A percentile compares a stretch with the other conserved stretches of the same genome.
Evolutionary conservation across 2,329 filamentous ascomycete genomes (phyloP).

Genomic region (Knoxdaviesia proteae): DNA sequence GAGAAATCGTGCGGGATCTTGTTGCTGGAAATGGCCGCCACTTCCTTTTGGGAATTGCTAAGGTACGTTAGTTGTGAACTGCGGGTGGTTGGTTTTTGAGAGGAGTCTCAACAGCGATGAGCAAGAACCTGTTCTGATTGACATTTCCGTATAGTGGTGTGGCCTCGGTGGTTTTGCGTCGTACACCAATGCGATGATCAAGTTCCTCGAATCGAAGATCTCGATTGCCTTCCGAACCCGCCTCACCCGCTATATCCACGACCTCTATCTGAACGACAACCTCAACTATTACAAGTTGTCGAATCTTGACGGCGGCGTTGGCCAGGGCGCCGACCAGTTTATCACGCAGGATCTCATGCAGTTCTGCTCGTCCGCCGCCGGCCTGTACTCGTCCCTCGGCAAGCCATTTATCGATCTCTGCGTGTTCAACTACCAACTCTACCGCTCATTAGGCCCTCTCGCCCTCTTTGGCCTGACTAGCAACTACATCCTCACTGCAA

Average conservation of each 20-base stretch:
- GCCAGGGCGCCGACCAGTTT: conserved; percentile 83
- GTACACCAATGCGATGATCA: conserved; percentile 98
- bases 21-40: conserved; percentile 83
- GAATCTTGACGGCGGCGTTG: conserved; percentile 82
- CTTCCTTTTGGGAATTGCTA: conserved; percentile 73
- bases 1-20: conserved; percentile 86
- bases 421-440: conserved; percentile 96
- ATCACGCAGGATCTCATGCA: conserved; percentile 93
- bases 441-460: conserved; percentile 71
- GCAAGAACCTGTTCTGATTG: background rate
- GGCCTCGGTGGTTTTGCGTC: conserved; percentile 83
- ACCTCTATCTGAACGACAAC: conserved; percentile 84
- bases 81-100: too few species aligned
- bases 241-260: conserved; percentile 89
- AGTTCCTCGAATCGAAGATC: conserved; percentile 92
- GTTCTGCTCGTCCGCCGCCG: conserved; percentile 82
- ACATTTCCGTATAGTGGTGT: conserved; percentile 43
- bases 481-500: conserved; percentile 89
- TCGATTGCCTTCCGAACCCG: conserved; percentile 94
- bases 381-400: conserved; percentile 87
- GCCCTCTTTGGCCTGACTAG: conserved; percentile 70
- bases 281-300: conserved; percentile 91
- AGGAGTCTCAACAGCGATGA: too few species aligned
- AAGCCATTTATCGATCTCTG: conserved; percentile 94
- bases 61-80: conserved; percentile 23